Conservation (phyloP, 805 yeast species). For the Teunomyces atbi region DNA sequence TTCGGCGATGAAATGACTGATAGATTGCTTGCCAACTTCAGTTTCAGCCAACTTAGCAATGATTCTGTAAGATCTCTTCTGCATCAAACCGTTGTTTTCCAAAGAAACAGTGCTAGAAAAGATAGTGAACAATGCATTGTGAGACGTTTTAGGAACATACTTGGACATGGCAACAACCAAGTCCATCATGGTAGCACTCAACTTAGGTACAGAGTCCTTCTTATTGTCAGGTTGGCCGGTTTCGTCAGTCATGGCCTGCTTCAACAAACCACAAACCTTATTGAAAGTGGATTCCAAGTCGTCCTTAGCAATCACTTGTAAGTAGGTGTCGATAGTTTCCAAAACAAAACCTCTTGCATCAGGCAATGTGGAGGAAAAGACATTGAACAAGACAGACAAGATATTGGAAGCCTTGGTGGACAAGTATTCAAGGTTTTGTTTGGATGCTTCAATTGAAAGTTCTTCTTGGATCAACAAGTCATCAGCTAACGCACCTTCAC, state of each 20-base stretch:
- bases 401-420: slow-evolving; percentile 68
- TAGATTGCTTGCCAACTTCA: slow-evolving; percentile 58
- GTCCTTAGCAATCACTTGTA: slow-evolving; percentile 62
- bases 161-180: slow-evolving; percentile 83
- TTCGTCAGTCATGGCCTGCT: slow-evolving; percentile 68
- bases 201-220: slow-evolving; percentile 41
- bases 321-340: slow-evolving; percentile 80
- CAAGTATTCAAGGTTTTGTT: slow-evolving; percentile 58
- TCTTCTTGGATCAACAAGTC: slow-evolving; percentile 59
- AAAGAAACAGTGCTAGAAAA: slow-evolving; percentile 62
- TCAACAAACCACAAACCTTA: slow-evolving; percentile 78
- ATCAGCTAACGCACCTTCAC: slow-evolving; percentile 55
- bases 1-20: slow-evolving; percentile 50
- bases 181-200: slow-evolving; percentile 88
- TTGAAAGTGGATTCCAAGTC: slow-evolving; percentile 77
- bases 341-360: slow-evolving; percentile 81
- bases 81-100: slow-evolving; percentile 63
- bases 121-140: slow-evolving; percentile 73
- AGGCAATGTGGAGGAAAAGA: slow-evolving; percentile 83
- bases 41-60: slow-evolving; percentile 68
- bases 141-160: slow-evolving; percentile 69
- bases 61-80: slow-evolving; percentile 86
- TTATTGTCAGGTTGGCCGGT: slow-evolving; percentile 29
- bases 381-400: slow-evolving; percentile 85
- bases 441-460: slow-evolving; percentile 57